These are phyloP conservation scores for Coemansia sp. DNA, from an alignment of 192 early-diverging fungal genomes.

Conservation along the genomic window DNA sequence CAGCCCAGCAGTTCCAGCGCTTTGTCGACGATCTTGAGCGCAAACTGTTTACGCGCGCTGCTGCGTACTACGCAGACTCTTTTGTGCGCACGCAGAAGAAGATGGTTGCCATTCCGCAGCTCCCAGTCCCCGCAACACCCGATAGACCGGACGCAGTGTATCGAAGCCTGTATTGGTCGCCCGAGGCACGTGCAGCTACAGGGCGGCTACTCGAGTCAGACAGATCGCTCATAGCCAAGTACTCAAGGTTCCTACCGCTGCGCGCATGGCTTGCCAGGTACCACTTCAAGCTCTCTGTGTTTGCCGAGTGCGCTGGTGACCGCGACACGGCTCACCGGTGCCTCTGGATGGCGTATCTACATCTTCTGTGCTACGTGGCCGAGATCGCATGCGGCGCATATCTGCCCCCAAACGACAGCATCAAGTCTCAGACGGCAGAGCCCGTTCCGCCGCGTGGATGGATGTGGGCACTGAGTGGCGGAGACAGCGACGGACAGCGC, in stretches of 20 bases:
- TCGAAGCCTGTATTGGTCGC: not conserved
- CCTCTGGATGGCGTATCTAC: constrained; percentile 40
- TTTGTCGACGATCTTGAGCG: constrained; percentile 31
- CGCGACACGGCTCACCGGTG: constrained; percentile 41
- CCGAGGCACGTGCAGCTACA: not conserved
- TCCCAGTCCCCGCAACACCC: constrained; percentile 18
- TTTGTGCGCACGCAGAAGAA: constrained; percentile 42
- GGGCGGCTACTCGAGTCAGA: not conserved
- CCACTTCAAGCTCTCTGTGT: constrained; percentile 37
- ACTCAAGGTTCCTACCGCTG: constrained; percentile 29
- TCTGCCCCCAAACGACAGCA: constrained; percentile 10
- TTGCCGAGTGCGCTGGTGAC: constrained; percentile 41
- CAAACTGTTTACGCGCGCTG: constrained; percentile 14
- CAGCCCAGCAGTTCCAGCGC: constrained; percentile 30
- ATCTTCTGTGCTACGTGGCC: constrained; percentile 20
- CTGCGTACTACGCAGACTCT: constrained; percentile 27
- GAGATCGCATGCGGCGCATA: constrained; percentile 42
- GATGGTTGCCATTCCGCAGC: constrained; percentile 21
- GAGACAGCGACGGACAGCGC: constrained; percentile 25
- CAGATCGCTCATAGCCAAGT: constrained; percentile 11
- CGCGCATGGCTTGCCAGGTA: constrained; percentile 47
- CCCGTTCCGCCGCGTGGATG: constrained; percentile 15
- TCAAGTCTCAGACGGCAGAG: not conserved
- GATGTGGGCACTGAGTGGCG: constrained; percentile 44
- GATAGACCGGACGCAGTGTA: constrained; percentile 6